These are phyloP conservation scores for Gossypium arboreum DNA, from an alignment of 345 rosid genomes.

Conservation along the genomic window DNA sequence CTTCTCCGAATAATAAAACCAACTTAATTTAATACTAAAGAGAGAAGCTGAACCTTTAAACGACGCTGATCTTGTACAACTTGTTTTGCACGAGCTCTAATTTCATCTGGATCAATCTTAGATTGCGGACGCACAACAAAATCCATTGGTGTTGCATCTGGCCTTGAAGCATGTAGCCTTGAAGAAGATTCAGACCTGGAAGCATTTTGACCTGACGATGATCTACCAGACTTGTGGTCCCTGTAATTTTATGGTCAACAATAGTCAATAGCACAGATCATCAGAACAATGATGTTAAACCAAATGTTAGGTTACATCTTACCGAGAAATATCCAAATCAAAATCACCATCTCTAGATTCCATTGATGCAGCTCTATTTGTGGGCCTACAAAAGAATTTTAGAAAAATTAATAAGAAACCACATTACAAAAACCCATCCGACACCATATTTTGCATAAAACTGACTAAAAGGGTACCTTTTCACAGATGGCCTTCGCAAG, in stretches of 20 bases:
- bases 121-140: constrained; percentile 92
- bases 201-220: constrained; percentile 55
- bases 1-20: neutral
- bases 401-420: constrained; percentile 1
- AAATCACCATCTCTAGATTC: constrained; percentile 90
- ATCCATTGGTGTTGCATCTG: constrained; percentile 98
- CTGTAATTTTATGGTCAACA: constrained; percentile 32
- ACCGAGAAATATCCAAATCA: constrained; percentile 77
- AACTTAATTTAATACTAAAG: neutral
- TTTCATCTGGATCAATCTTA: constrained; percentile 84
- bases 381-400: constrained; percentile 44
- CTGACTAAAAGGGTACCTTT: constrained; percentile 45
- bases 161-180: constrained; percentile 69
- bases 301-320: constrained; percentile 20
- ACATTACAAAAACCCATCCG: neutral
- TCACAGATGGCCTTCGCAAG: constrained; percentile 62
- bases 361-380: constrained; percentile 55
- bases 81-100: constrained; percentile 84
- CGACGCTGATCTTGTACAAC: constrained; percentile 88
- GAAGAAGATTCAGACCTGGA: constrained; percentile 71
- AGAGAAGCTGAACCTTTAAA: constrained; percentile 51
- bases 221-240: constrained; percentile 63
- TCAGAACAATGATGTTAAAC: neutral
- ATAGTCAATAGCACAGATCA: constrained; percentile 1
- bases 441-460: neutral